Evolutionary conservation across 2,329 filamentous ascomycete genomes (phyloP).

Genomic region (Epichloe gansuensis): DNA sequence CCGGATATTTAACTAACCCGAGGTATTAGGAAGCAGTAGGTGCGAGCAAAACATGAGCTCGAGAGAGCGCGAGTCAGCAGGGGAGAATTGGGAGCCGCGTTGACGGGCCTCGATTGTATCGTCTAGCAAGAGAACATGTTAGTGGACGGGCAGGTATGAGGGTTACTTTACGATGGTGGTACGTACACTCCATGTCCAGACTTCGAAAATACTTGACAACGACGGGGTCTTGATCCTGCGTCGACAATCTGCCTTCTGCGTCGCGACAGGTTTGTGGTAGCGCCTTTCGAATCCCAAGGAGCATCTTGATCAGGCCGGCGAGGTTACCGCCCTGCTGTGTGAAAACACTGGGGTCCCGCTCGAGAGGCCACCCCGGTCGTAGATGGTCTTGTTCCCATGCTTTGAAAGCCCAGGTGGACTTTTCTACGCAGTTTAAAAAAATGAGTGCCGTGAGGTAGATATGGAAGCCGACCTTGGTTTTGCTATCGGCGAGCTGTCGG

Average conservation of each 20-base stretch:
- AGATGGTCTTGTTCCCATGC: constrained; percentile 53
- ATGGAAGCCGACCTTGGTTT: constrained; percentile 44
- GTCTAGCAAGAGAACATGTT: constrained; percentile 10
- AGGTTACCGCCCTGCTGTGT: constrained; percentile 46
- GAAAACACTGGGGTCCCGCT: constrained; percentile 41
- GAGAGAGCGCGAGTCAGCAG: constrained; percentile 35
- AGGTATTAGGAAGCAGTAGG: constrained; percentile 27
- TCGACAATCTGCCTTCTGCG: constrained; percentile 34
- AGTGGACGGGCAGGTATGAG: background rate
- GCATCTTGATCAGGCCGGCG: constrained; percentile 46
- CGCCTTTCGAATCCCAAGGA: constrained; percentile 46
- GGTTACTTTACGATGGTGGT: background rate
- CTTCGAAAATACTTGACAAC: constrained; percentile 40
- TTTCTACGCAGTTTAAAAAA: constrained; percentile 53
- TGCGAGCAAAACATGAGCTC: constrained; percentile 38
- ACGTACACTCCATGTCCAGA: constrained; percentile 45
- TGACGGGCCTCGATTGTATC: constrained; percentile 30
- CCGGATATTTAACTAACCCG: constrained; percentile 4
- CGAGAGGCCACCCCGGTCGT: constrained; percentile 47
- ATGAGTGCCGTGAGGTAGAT: constrained; percentile 50
- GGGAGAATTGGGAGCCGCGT: constrained; percentile 38
- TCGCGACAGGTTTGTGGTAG: constrained; percentile 39
- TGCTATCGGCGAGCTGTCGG: constrained; percentile 46
- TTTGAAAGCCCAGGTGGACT: constrained; percentile 56
- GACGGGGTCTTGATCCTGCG: constrained; percentile 32